Base-by-base conservation (phyloP, 768 basidiomycete genomes). In the Russula ochroleuca region DNA sequence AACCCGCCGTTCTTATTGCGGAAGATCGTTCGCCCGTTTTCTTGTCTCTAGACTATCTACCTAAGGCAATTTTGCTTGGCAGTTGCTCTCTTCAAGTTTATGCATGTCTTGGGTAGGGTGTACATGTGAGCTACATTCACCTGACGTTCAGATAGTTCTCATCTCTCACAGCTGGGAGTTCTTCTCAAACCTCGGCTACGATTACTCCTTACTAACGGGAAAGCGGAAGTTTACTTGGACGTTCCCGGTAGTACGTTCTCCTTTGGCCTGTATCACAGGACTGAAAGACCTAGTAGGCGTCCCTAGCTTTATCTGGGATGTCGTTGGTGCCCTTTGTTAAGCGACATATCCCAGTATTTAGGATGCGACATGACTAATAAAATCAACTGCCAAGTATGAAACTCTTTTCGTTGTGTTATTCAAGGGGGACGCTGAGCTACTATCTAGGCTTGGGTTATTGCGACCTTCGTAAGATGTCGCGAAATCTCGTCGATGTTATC, bases 191-290 rank as follows among this genome's bases (percentile, higher is more conserved):
- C 2, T 66, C 38, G 56, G 28, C 28, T 66, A 59, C 33, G 65
- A 66, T 17, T 64, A 48, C 17, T 45, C 55, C 23, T 23, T 66
- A 31, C 35, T 64, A 17, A 48, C 13, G 17, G 37, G 51, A 14
- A 57, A 63, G 57, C 61, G 65, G 37, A 57, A 45, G 54, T 64
- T 57, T 23, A 51, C 55, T 5, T 59, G 65, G 65, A 45, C 62
- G 5, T 63, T 66, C 52, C 58, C 43, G 25, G 61, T 66, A 40
- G 61, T 66, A 40, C 8, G 65, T 17, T 28, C n/a, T 21, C 31
- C 10, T 37, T 62, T 17, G 11, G 17, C 31, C 25, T 28, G 19
- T 14, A 35, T 11, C 41, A 15, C 7, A 43, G 19, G 28, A 43
- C 35, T 1, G 31, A 7, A 23, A 37, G 28, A 35, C 56, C n/a